These are phyloP conservation scores for Pichia nanzhaoensis DNA, from an alignment of 805 yeast genomes.

Conservation along the genomic window DNA sequence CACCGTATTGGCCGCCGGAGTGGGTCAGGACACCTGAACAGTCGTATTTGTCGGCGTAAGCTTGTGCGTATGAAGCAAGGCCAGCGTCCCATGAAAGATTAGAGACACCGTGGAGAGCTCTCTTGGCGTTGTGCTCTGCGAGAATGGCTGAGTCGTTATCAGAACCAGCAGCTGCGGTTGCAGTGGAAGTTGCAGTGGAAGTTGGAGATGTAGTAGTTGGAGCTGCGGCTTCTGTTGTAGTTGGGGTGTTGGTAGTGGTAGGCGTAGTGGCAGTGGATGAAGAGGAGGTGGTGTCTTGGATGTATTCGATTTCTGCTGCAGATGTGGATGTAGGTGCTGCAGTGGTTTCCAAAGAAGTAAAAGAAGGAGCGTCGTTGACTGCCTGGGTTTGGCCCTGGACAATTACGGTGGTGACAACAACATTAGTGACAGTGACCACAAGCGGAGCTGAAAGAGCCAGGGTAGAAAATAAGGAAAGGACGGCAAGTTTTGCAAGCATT, in stretches of 20 bases:
- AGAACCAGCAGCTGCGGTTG: conserved; percentile 19
- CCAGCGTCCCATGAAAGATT: conserved; percentile 50
- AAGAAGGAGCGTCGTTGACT: conserved; percentile 11
- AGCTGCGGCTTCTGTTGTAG: conserved; percentile 17
- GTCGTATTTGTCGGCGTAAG: conserved; percentile 46
- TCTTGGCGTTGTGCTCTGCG: conserved; percentile 52
- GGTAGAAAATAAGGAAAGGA: conserved; percentile 18
- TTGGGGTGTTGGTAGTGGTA: conserved; percentile 14
- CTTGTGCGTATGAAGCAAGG: conserved; percentile 49
- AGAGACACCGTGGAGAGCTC: conserved; percentile 48
- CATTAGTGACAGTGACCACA: conserved; percentile 19
- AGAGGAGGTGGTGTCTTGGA: too few species aligned
- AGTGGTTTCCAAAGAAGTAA: neutral
- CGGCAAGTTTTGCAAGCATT: conserved; percentile 10
- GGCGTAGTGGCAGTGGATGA: conserved; percentile 13
- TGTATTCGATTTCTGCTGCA: too few species aligned
- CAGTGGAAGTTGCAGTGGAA: conserved; percentile 15
- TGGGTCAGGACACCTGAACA: conserved; percentile 60
- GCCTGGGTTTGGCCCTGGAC: conserved; percentile 15
- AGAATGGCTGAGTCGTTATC: conserved; percentile 35
- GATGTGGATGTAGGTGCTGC: conserved; percentile 6
- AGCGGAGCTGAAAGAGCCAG: conserved; percentile 22
- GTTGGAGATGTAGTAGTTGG: conserved; percentile 11
- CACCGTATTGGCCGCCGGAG: conserved; percentile 65
- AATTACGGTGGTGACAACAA: conserved; percentile 21